These are phyloP conservation scores for Pelagomonas calceolata DNA, from an alignment of 108 stramenopile genomes.

Conservation along the genomic window DNA sequence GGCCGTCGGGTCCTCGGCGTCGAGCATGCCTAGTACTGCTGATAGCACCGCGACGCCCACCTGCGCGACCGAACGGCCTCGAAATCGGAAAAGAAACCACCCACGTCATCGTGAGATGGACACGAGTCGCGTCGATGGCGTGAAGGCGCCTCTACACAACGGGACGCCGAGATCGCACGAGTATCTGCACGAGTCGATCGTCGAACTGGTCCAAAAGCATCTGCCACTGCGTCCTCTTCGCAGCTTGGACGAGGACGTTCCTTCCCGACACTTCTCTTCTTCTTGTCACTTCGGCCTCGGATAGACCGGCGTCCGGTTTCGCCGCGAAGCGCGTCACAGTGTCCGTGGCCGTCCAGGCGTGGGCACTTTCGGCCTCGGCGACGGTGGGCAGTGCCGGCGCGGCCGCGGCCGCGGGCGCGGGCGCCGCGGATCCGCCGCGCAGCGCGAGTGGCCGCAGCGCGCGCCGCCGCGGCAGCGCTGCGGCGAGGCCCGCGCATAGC, in stretches of 20 bases:
- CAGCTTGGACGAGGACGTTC: constrained; percentile 47
- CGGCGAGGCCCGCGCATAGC: too few species aligned
- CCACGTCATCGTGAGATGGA: too few species aligned
- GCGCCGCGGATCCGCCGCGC: too few species aligned
- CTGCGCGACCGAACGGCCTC: constrained; percentile 59
- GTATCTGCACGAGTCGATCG: constrained; percentile 55
- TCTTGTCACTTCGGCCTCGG: constrained; percentile 23
- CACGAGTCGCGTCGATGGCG: too few species aligned
- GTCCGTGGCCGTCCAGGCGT: neutral
- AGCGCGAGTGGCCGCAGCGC: too few species aligned
- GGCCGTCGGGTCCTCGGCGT: constrained; percentile 6
- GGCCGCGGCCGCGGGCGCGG: too few species aligned
- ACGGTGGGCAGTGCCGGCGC: too few species aligned
- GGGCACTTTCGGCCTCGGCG: too few species aligned
- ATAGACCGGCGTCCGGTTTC: constrained; percentile 17
- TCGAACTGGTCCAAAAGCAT: constrained; percentile 71
- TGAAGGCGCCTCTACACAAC: too few species aligned
- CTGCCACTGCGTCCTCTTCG: constrained; percentile 34
- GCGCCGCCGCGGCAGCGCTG: too few species aligned
- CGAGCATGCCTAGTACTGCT: constrained; percentile 26
- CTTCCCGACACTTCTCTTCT: constrained; percentile 29
- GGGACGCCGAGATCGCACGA: constrained; percentile 61
- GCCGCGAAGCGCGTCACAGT: neutral
- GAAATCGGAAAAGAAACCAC: too few species aligned
- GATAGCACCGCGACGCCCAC: constrained; percentile 39